A percentile compares a stretch with the other conserved stretches of the same genome.
phyloP scores from a whole-genome alignment of 805 yeast species.

The Candida maesae region DNA sequence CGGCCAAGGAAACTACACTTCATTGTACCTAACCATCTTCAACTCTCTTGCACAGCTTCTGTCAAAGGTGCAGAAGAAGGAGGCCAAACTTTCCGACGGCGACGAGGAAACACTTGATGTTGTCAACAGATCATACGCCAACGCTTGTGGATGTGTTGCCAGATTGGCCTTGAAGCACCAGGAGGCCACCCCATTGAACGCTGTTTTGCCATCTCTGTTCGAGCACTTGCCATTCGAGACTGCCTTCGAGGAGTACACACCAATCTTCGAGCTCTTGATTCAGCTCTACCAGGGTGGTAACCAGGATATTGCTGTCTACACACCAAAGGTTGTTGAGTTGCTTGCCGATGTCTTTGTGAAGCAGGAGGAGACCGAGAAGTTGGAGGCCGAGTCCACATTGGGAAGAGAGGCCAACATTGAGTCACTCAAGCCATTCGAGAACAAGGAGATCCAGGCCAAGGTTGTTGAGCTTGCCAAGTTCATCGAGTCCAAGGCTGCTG shows the following conservation, averaged over 20 bases:
- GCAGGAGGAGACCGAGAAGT: conserved; percentile 68
- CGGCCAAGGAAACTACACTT: conserved; percentile 42
- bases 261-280: conserved; percentile 76
- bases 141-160: conserved; percentile 96
- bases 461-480: conserved; percentile 70
- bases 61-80: conserved; percentile 75
- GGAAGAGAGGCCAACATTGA: conserved; percentile 85
- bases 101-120: conserved; percentile 79
- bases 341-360: conserved; percentile 69
- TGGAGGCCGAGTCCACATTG: conserved; percentile 69
- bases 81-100: conserved; percentile 44
- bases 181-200: conserved; percentile 69
- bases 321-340: conserved; percentile 60
- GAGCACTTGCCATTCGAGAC: conserved; percentile 80
- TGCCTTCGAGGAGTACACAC: conserved; percentile 90
- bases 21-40: conserved; percentile 66
- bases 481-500: conserved; percentile 61
- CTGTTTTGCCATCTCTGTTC: conserved; percentile 69
- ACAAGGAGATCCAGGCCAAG: conserved; percentile 57
- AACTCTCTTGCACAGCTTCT: conserved; percentile 65
- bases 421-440: conserved; percentile 72
- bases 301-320: conserved; percentile 47
- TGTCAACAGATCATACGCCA: conserved; percentile 81
- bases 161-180: conserved; percentile 78
- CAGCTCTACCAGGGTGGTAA: conserved; percentile 65